phyloP scores from a whole-genome alignment of 495 filamentous ascomycete species.

The Xylaria palmicola region DNA sequence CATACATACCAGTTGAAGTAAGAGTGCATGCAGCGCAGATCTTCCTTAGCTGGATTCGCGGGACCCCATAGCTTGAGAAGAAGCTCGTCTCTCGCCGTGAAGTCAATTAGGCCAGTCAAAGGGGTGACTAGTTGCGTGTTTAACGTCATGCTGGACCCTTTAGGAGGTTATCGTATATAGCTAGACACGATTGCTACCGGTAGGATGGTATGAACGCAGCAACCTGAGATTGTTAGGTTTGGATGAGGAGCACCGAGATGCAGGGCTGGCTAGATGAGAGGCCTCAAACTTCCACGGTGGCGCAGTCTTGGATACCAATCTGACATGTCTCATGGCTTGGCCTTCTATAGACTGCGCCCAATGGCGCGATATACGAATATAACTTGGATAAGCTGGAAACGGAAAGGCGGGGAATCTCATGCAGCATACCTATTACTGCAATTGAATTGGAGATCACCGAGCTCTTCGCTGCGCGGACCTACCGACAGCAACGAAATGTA shows the following conservation, averaged over 20 bases:
- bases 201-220: background rate
- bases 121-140: background rate
- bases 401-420: background rate
- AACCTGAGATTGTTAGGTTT: too few species aligned
- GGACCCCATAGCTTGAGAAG: slow-evolving; percentile 6
- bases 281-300: too few species aligned
- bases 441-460: background rate
- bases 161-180: too few species aligned
- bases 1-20: slow-evolving; percentile 9
- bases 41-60: background rate
- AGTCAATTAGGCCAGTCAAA: slow-evolving; percentile 10
- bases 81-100: slow-evolving; percentile 2
- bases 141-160: background rate
- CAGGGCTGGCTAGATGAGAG: too few species aligned
- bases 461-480: background rate
- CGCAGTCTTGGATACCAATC: too few species aligned
- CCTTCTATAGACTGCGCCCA: background rate
- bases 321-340: background rate
- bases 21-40: slow-evolving; percentile 2
- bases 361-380: background rate
- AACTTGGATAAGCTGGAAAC: background rate
- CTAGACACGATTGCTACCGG: background rate
- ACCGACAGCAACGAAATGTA: background rate
- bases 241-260: too few species aligned
- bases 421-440: background rate